phyloP scores from a whole-genome alignment of 2,329 filamentous ascomycete genomes.

The Neurospora crassa region DNA sequence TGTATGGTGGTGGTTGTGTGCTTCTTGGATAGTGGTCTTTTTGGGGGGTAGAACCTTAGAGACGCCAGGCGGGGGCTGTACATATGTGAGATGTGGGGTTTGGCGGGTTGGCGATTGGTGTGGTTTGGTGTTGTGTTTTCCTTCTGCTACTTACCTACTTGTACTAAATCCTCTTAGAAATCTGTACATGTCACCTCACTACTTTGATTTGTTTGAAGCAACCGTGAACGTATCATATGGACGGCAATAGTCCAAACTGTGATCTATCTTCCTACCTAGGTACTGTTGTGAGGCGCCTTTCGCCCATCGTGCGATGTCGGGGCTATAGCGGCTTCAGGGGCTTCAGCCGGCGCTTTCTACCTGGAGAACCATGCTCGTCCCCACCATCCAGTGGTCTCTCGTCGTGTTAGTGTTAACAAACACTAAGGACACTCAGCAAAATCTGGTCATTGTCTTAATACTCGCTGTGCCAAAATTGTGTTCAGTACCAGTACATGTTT shows the following conservation, averaged over 20 bases:
- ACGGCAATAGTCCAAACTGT: too few species aligned
- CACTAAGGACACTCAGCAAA: neutral
- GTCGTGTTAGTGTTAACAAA: neutral
- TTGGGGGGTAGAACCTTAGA: neutral
- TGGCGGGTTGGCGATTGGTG: neutral
- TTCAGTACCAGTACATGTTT: neutral
- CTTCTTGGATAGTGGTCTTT: neutral
- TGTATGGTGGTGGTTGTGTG: neutral
- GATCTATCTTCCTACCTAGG: too few species aligned
- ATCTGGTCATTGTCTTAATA: neutral
- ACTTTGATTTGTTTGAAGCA: neutral
- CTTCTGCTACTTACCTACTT: too few species aligned
- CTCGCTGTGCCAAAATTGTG: accelerated
- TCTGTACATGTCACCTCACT: neutral
- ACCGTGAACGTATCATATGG: too few species aligned
- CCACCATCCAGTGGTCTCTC: neutral
- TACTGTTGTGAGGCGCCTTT: neutral
- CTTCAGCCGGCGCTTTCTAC: neutral
- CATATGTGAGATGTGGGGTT: neutral
- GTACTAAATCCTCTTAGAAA: neutral
- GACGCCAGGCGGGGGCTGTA: neutral
- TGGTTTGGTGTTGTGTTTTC: too few species aligned
- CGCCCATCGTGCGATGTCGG: neutral
- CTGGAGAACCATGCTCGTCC: too few species aligned
- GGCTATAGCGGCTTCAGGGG: neutral